Percentiles rank a stretch among this genome's conserved stretches.
Evolutionary conservation across 148 eudicot genomes (phyloP).

Genomic region (Camellia japonica): DNA sequence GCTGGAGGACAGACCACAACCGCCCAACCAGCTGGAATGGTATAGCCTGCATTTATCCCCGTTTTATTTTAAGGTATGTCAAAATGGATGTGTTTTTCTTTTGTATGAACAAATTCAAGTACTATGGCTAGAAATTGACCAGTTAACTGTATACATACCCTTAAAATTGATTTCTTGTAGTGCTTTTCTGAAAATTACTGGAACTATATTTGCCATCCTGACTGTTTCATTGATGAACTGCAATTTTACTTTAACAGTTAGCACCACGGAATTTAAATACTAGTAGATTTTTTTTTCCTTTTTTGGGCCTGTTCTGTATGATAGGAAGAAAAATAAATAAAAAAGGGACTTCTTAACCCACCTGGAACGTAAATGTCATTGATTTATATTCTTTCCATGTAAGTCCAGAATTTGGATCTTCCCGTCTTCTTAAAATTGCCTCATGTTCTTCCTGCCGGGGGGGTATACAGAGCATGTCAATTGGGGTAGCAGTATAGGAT

Average conservation of each 20-base stretch:
- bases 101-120: neutral
- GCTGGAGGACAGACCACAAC: conserved; percentile 96
- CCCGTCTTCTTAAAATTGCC: conserved; percentile 55
- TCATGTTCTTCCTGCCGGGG: conserved; percentile 82
- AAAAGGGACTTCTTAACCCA: conserved; percentile 19
- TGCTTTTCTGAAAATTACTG: conserved; percentile 85
- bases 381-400: conserved; percentile 91
- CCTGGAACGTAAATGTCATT: conserved; percentile 92
- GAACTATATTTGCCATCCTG: conserved; percentile 88
- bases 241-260: conserved; percentile 21
- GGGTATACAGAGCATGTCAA: neutral
- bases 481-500: neutral
- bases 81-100: neutral
- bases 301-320: neutral
- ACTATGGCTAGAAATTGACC: neutral
- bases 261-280: neutral
- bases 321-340: neutral
- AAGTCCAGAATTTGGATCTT: conserved; percentile 54
- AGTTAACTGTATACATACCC: conserved; percentile 36
- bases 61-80: conserved; percentile 20
- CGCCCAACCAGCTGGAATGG: conserved; percentile 96
- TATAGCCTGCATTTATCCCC: conserved; percentile 51
- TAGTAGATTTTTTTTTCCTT: neutral
- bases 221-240: conserved; percentile 95
- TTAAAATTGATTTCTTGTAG: conserved; percentile 58